Percentiles rank a stretch among this genome's conserved stretches.
These are phyloP conservation scores for Celoporthe dispersa DNA, from an alignment of 2,329 filamentous ascomycete genomes.

Conservation along the genomic window DNA sequence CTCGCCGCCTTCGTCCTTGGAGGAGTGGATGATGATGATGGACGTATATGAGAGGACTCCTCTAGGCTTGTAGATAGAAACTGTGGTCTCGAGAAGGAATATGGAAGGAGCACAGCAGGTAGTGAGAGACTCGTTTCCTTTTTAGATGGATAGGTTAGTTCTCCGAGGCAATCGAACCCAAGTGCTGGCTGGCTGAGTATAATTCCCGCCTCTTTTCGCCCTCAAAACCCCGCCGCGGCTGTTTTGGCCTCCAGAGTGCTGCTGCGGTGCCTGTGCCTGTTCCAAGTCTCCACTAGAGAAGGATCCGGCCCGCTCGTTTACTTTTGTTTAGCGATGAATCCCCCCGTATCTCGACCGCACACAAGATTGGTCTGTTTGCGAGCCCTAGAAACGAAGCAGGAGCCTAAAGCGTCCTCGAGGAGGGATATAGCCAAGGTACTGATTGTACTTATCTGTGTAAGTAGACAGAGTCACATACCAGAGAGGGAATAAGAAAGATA, in stretches of 20 bases:
- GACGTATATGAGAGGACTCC: too few relatives aligned
- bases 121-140: neutral
- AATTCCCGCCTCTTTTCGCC: neutral
- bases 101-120: neutral
- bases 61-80: neutral
- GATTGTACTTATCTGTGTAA: neutral
- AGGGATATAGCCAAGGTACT: neutral
- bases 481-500: neutral
- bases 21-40: too few relatives aligned
- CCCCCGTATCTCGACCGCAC: neutral
- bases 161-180: neutral
- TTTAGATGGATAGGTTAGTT: neutral
- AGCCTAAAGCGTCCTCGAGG: neutral
- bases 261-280: neutral
- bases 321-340: neutral
- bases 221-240: neutral
- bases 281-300: neutral
- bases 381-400: neutral
- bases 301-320: constrained; percentile 4
- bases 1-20: neutral
- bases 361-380: constrained; percentile 11
- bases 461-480: too few relatives aligned
- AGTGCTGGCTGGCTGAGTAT: neutral
- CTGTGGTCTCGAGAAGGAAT: neutral
- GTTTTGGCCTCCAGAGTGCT: neutral